Conservation (phyloP, 257 asterid genomes). For the Paulownia fortunei region DNA sequence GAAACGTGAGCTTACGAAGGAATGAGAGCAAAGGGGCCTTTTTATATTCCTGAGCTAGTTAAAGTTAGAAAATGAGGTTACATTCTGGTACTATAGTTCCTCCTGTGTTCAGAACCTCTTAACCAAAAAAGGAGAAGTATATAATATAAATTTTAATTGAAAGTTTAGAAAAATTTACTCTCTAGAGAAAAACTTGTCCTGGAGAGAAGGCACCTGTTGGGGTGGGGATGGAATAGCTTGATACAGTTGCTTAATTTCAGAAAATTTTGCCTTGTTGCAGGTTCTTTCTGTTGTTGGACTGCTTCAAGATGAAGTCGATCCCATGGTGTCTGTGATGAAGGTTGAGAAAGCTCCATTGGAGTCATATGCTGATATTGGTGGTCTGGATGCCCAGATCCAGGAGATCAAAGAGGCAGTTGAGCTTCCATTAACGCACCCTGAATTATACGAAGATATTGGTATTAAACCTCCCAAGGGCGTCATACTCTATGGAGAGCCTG, state of each 20-base stretch:
- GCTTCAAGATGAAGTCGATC: constrained; percentile 95
- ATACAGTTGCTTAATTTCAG: neutral
- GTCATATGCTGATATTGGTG: constrained; percentile 85
- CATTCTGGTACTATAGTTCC: neutral
- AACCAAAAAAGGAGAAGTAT: neutral
- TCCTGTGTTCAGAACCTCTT: neutral
- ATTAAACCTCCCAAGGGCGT: constrained; percentile 96
- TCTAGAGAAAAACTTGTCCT: neutral
- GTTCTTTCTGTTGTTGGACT: constrained; percentile 96
- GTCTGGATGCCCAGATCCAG: constrained; percentile 69
- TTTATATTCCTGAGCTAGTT: neutral
- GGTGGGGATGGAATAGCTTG: neutral
- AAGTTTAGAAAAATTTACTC: neutral
- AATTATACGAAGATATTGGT: constrained; percentile 80
- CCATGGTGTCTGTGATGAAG: constrained; percentile 98
- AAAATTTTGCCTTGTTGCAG: constrained; percentile 47
- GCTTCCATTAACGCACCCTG: constrained; percentile 68
- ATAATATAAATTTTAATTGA: neutral
- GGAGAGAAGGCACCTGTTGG: constrained; percentile 20
- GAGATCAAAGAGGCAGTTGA: constrained; percentile 76
- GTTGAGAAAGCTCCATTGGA: constrained; percentile 98
- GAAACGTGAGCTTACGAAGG: neutral
- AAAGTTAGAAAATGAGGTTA: neutral
- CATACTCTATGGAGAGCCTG: constrained; percentile 96
- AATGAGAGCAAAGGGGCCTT: neutral